A percentile compares a stretch with the other conserved stretches of the same genome.
phyloP scores from a whole-genome alignment of 352 stramenopile species.

The Hyaloperonospora arabidopsidis region DNA sequence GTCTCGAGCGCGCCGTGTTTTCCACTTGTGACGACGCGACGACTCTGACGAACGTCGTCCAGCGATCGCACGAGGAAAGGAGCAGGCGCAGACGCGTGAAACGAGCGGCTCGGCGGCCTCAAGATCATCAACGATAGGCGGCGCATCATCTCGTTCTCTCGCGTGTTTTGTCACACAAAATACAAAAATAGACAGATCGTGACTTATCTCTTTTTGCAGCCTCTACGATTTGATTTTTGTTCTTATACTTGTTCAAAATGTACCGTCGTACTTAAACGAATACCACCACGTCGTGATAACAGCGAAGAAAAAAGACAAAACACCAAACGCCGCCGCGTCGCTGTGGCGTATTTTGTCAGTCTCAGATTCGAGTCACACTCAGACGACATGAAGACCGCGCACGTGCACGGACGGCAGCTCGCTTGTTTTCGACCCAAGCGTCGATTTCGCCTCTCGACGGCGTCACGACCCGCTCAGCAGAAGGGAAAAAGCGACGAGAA shows the following conservation, averaged over 20 bases:
- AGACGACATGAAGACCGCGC: not conserved
- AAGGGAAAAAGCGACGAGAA: not conserved
- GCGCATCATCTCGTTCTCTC: conserved; percentile 3
- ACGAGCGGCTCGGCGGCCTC: conserved; percentile 14
- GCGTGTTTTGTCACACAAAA: not conserved
- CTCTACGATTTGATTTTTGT: too few species aligned
- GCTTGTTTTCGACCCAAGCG: conserved; percentile 57
- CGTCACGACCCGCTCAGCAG: conserved; percentile 1
- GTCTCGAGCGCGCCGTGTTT: conserved; percentile 48
- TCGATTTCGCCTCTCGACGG: conserved; percentile 32
- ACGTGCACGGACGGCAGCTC: conserved; percentile 40
- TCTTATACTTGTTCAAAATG: too few species aligned
- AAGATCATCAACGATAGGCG: conserved; percentile 2
- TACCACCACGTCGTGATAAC: too few species aligned
- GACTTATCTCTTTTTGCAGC: too few species aligned
- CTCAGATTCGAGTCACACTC: not conserved
- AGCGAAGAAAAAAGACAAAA: not conserved
- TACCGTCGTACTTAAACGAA: conserved; percentile 8
- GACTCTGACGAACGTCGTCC: conserved; percentile 36
- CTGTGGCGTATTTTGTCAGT: too few species aligned
- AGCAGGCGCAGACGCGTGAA: conserved; percentile 36
- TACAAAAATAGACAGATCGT: too few species aligned
- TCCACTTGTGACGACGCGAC: conserved; percentile 30
- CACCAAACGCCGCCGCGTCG: not conserved
- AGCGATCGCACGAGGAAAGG: conserved; percentile 50